These are phyloP conservation scores for Globisporangium irregulare DNA, from an alignment of 352 stramenopile species.

Conservation along the genomic window DNA sequence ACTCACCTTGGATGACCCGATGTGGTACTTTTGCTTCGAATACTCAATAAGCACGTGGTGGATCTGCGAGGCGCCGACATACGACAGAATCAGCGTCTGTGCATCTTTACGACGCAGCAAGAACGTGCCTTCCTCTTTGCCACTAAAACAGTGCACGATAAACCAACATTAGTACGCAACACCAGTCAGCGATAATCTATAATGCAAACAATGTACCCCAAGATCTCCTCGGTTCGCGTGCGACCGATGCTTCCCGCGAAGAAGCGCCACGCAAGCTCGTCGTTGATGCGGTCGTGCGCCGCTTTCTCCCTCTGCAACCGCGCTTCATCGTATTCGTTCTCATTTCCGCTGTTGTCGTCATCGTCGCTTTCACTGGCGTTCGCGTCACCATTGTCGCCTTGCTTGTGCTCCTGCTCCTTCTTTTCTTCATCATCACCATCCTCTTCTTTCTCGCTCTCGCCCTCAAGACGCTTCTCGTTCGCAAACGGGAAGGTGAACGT, in stretches of 20 bases:
- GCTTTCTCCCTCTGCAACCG: conserved; percentile 32
- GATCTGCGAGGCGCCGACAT: conserved; percentile 57
- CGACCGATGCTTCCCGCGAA: conserved; percentile 80
- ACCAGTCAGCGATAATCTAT: not conserved
- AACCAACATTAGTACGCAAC: not conserved
- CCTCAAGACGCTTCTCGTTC: conserved; percentile 22
- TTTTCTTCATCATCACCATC: conserved; percentile 1
- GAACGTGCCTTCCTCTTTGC: conserved; percentile 70
- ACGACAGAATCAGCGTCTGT: conserved; percentile 81
- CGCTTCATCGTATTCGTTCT: conserved; percentile 35
- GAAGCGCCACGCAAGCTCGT: conserved; percentile 72
- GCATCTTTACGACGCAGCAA: conserved; percentile 79
- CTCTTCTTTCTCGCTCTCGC: conserved; percentile 6
- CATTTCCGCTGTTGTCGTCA: conserved; percentile 22
- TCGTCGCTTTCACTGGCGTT: not conserved
- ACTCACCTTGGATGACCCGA: conserved; percentile 72
- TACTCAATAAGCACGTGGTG: conserved; percentile 84
- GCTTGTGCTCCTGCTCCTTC: conserved; percentile 9
- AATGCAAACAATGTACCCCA: conserved; percentile 41
- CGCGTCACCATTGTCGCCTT: not conserved
- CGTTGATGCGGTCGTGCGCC: conserved; percentile 42
- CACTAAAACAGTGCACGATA: conserved; percentile 14
- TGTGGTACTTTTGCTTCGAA: conserved; percentile 63
- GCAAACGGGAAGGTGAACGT: conserved; percentile 52
- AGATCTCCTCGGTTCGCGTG: conserved; percentile 54